Conservation (phyloP, 2,329 filamentous ascomycete genomes). For the Tothia fuscella region DNA sequence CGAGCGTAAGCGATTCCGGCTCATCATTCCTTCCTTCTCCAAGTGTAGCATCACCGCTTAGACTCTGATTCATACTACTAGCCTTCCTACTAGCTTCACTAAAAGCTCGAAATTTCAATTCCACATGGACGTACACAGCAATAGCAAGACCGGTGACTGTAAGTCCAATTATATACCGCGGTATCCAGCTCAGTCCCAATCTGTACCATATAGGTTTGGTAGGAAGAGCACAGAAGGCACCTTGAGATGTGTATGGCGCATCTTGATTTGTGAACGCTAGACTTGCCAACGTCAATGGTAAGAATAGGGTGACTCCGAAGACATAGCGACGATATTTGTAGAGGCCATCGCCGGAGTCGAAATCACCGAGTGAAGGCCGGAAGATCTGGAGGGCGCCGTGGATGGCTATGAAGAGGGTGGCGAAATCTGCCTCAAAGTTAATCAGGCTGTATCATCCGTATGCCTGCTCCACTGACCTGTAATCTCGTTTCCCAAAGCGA, state of each 20-base stretch:
- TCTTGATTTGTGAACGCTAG: constrained; percentile 49
- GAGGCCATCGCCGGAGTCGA: constrained; percentile 44
- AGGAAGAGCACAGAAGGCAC: constrained; percentile 59
- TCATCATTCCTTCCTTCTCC: no score
- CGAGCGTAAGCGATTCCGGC: no score
- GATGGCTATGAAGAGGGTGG: constrained; percentile 59
- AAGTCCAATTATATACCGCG: constrained; percentile 56
- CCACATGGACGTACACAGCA: constrained; percentile 59
- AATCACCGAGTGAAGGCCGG: constrained; percentile 31
- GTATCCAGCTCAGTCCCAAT: constrained; percentile 58
- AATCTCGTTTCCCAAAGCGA: constrained; percentile 54
- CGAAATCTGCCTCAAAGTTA: constrained; percentile 39
- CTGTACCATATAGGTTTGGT: constrained; percentile 56
- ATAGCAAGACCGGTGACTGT: constrained; percentile 53
- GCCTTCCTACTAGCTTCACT: no score
- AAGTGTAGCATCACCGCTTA: no score
- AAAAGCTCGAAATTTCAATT: constrained; percentile 29
- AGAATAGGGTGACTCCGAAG: constrained; percentile 43
- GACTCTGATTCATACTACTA: no score
- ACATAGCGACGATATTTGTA: constrained; percentile 54
- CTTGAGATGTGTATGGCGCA: constrained; percentile 47
- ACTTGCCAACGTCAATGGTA: constrained; percentile 48
- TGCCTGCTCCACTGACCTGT: constrained; percentile 42
- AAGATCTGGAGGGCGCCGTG: constrained; percentile 65
- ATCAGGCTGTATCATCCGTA: constrained; percentile 10